Evolutionary conservation across 2,329 filamentous ascomycete genomes (phyloP), one percentile per base, ranked within the genome.

Genomic region (Cercospora sesami): DNA sequence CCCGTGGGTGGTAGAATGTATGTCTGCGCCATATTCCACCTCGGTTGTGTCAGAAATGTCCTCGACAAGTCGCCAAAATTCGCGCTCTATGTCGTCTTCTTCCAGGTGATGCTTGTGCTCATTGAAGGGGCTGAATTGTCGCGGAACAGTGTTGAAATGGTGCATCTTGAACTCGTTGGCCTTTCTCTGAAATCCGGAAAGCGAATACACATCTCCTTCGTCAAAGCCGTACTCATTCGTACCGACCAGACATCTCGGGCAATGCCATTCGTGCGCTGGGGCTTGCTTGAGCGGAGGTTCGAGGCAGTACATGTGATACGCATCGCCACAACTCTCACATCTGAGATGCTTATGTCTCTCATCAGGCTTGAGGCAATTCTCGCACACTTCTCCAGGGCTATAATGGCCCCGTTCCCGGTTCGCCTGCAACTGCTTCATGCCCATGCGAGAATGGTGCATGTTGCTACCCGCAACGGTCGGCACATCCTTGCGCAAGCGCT

Each of bases 171-270:
- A 99, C 73, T 92, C 91, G 73, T 92, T 92, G 5, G 95, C 95
- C 79, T 94, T 97, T 77, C 97, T 92, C 78, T 99, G 95, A 78
- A 99, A 99, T 75, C 96, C 92, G 75, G 91, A 93, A 28, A 99
- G 84, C 0, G 95, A 99, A 80, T 99, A 99, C 23, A 97, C 86
- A 4, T 94, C 94, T 26, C 95, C 95, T 79, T 99, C 95, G 77
- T 98, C 94, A 70, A 99, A 99, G 0, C 95, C 95, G 75, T 97
- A 99, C 72, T 98, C 93, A 45, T 94, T 94, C 66, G 96, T 96
- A 58, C 95, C 95, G 26, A 99, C 95, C 28, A 99, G 86, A 78
- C 95, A 99, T 75, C 93, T 89, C 0, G 95, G 91, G 73, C 95
- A 99, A 78, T 98, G 94, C 95, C 95, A 99, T 76, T 98, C 95